Base-by-base conservation (phyloP, 495 filamentous ascomycete genomes). In the Talaromyces liani region DNA sequence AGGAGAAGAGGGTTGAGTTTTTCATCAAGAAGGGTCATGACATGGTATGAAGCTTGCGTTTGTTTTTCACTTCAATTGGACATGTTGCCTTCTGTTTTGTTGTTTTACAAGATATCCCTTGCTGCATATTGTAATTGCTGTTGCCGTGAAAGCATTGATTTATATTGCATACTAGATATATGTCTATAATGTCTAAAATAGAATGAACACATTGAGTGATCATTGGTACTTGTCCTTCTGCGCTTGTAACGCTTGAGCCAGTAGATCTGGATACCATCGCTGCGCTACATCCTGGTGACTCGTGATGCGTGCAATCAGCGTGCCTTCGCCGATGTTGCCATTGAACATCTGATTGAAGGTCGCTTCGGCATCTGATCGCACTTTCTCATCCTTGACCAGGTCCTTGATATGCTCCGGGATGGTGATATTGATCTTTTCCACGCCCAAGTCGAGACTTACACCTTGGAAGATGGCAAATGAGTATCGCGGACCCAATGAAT, bases 391-490 rank as follows among this genome's bases (percentile, higher is more conserved):
- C 47, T 71, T 66, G 2, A 76, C 70, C 29, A 79, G 41, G 6
- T 75, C 80, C 61, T 78, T 77, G 16, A 96, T 83, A 33, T 81
- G 79, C 31, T 82, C 82, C 1, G 93, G 90, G 8, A 97, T 87
- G 14, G 84, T 78, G 65, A 95, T 77, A 16, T 81, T 79, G 54
- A 89, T 83, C 31, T 84, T 82, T 64, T 94, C 91, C 67, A 93
- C 93, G 24, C 82, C 85, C 0, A 92, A 82, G 71, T 95, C 91
- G 57, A 90, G 85, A 64, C 88, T 85, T 64, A 98, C 90, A 12
- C 91, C 93, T 71, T 96, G 92, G 72, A 98, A 98, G 71, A 97
- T 93, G 0, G 93, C 93, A 61, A 97, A 89, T 14, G 85, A 89
- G 70, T 87, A 95, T 25, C 93, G 79, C 33, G 94, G 81, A 0